phyloP scores from a whole-genome alignment of 2,329 filamentous ascomycete genomes.

The Acephala macrosclerotiorum region DNA sequence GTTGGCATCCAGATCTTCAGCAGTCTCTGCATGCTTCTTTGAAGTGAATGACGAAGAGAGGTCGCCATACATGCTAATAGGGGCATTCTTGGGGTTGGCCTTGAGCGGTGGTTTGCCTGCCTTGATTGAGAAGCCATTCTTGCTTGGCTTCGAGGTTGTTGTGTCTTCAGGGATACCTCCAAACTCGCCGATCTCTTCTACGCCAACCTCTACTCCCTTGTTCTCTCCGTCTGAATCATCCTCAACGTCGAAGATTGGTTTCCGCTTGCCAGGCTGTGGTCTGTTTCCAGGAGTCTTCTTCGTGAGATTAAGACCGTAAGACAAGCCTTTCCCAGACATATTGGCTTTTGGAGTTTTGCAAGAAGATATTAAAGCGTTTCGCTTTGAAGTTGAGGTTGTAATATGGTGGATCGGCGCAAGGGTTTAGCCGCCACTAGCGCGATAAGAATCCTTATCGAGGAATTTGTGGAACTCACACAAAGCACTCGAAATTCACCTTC shows the following conservation, averaged over 20 bases:
- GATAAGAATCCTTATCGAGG: conserved; percentile 17
- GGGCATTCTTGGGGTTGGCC: conserved; percentile 48
- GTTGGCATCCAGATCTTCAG: conserved; percentile 71
- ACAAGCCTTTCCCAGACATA: conserved; percentile 50
- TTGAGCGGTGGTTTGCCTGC: conserved; percentile 35
- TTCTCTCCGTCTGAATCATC: conserved; percentile 63
- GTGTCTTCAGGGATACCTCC: conserved; percentile 55
- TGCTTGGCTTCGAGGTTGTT: conserved; percentile 40
- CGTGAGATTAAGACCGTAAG: conserved; percentile 68
- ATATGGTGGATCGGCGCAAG: neutral
- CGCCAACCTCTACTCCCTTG: conserved; percentile 46
- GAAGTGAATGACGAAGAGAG: conserved; percentile 70
- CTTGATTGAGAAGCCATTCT: conserved; percentile 45
- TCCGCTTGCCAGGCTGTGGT: conserved; percentile 57
- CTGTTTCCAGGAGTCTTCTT: conserved; percentile 56
- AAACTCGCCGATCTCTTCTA: conserved; percentile 67
- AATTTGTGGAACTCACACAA: neutral
- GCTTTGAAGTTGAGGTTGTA: conserved; percentile 2
- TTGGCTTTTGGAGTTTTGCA: conserved; percentile 11
- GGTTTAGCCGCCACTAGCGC: conserved; percentile 9
- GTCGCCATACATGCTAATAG: conserved; percentile 64
- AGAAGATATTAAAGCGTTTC: neutral
- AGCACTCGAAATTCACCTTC: neutral
- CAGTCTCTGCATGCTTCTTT: conserved; percentile 68
- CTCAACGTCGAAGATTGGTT: conserved; percentile 65